Base-by-base conservation (phyloP, 2,329 filamentous ascomycete genomes). In the Fusarium floridanum region DNA sequence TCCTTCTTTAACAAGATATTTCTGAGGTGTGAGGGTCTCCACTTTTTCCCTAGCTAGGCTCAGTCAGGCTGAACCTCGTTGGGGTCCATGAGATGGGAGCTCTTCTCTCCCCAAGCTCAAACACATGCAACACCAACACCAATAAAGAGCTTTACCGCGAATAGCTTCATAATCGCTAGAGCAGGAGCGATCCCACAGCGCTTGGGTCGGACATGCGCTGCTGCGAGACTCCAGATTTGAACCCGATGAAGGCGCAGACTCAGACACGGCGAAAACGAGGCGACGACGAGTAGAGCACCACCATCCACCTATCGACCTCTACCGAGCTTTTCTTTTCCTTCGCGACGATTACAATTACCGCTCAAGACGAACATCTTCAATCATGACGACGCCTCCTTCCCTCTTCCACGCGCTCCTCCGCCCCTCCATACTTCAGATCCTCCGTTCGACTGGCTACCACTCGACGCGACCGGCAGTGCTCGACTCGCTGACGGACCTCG, bases 381-480 rank as follows among this genome's bases (percentile, higher is more conserved):
- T 68, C 53, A 89, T 88, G 86, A 83, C 83, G 77, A 84, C 83
- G 71, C 86, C 85, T 5, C 82, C 85, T 11, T 82, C 86, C n/a
- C 83, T 89, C 66, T 89, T 87, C 84, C 92, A 94, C 83, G 92
- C 94, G 70, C 92, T 98, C 73, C 88, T 98, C 67, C 94, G 95
- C 48, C 96, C 96, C 2, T 92, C 92, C 57, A 91, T 98, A 70
- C 91, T 98, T 67, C 95, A 98, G 84, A 96, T 97, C 79, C 91
- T 98, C 61, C 95, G 96, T 80, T 94, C 95, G 34, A 93, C 95
- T 27, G 96, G 96, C 81, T 98, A 97, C 85, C 94, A 97, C 82
- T 89, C 92, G 48, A 94, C 95, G 61, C 91, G 91, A 64, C 92
- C 94, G 2, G 92, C 93, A 5, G 95, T 97, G 8, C 87, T 98